These are phyloP conservation scores for Penicillium palitans DNA, from an alignment of 2,329 filamentous ascomycete genomes.

Conservation along the genomic window DNA sequence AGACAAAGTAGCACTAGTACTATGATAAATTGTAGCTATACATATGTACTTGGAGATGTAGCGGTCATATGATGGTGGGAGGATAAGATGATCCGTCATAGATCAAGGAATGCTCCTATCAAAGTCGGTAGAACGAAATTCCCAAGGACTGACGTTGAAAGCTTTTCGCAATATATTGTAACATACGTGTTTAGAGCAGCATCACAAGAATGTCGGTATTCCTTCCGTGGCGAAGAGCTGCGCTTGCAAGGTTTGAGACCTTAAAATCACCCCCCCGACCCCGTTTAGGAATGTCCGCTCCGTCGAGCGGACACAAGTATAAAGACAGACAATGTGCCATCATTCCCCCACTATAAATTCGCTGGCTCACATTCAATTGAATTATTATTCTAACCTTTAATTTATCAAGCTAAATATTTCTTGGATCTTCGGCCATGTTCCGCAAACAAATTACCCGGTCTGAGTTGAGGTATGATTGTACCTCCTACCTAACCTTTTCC, in stretches of 20 bases:
- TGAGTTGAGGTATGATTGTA: constrained; percentile 1
- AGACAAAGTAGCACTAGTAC: neutral
- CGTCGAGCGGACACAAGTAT: constrained; percentile 1
- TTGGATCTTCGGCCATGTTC: constrained; percentile 1
- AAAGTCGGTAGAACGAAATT: neutral
- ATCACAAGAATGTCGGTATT: constrained; percentile 3
- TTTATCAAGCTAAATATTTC: neutral
- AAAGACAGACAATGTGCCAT: constrained; percentile 3
- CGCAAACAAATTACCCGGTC: constrained; percentile 1
- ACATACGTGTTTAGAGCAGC: neutral
- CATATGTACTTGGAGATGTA: too few relatives aligned
- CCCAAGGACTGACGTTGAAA: neutral
- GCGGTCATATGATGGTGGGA: neutral
- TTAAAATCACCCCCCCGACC: constrained; percentile 4
- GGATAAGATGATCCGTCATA: neutral
- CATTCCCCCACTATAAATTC: neutral
- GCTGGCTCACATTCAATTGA: neutral
- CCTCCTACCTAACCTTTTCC: neutral
- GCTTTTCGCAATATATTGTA: neutral
- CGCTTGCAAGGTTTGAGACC: neutral
- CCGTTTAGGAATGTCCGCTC: constrained; percentile 13
- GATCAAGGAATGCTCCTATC: neutral
- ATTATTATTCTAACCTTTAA: neutral
- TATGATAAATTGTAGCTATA: too few relatives aligned
- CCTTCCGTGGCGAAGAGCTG: neutral